Evolutionary conservation across 192 early-diverging fungal genomes (phyloP).

Genomic region (Coemansia reversa): DNA sequence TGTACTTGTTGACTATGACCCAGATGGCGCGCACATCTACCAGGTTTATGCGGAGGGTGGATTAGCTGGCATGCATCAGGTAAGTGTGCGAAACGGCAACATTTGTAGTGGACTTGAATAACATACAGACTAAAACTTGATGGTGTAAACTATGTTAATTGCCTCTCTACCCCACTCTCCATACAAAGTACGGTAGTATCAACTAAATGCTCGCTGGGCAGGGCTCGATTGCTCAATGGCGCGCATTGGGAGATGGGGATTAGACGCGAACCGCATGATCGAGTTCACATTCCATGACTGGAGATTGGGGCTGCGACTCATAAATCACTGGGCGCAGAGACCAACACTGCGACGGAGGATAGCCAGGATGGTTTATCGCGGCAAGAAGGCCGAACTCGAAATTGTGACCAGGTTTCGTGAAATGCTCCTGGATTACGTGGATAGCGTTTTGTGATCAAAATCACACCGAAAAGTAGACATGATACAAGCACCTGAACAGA

Average conservation of each 20-base stretch:
- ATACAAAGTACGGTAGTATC: slow-evolving; percentile 6
- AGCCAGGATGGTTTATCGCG: slow-evolving; percentile 37
- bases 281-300: slow-evolving; percentile 40
- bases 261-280: slow-evolving; percentile 17
- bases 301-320: slow-evolving; percentile 24
- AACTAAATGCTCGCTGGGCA: slow-evolving; percentile 26
- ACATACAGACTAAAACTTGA: not conserved
- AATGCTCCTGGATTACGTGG: slow-evolving; percentile 24
- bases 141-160: not conserved
- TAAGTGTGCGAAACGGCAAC: slow-evolving; percentile 15
- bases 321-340: slow-evolving; percentile 18
- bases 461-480: not conserved
- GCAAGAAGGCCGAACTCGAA: slow-evolving; percentile 49
- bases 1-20: slow-evolving; percentile 44
- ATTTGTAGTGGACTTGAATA: not conserved
- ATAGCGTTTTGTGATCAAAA: slow-evolving; percentile 1
- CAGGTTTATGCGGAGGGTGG: slow-evolving; percentile 43
- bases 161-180: not conserved
- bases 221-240: slow-evolving; percentile 36
- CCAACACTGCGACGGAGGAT: slow-evolving; percentile 22
- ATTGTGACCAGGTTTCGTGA: slow-evolving; percentile 25
- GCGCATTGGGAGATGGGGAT: slow-evolving; percentile 31
- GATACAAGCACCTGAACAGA: not conserved
- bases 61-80: slow-evolving; percentile 3
- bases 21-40: slow-evolving; percentile 49